A percentile compares a stretch with the other conserved stretches of the same genome.
Conservation (phyloP, 306 rosid genomes). For the Abrus precatorius region DNA sequence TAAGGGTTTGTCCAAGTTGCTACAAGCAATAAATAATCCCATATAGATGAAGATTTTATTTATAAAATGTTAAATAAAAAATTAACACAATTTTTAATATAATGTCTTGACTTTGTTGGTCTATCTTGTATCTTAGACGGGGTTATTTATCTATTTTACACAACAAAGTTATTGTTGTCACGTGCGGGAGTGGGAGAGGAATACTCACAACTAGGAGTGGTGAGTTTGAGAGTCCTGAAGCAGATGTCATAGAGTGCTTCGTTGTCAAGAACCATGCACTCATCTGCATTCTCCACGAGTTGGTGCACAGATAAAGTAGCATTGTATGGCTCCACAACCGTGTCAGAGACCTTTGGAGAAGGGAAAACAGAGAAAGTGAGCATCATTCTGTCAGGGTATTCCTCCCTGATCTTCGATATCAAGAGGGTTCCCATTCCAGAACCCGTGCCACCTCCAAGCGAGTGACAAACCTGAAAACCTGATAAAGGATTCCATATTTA, state of each 20-base stretch:
- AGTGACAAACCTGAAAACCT: constrained; percentile 62
- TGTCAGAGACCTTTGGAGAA: constrained; percentile 88
- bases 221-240: constrained; percentile 54
- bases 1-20: too few relatives aligned
- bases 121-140: too few relatives aligned
- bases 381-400: constrained; percentile 58
- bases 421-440: constrained; percentile 60
- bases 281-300: constrained; percentile 58
- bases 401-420: constrained; percentile 60
- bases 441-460: constrained; percentile 60
- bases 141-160: too few relatives aligned
- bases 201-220: constrained; percentile 58
- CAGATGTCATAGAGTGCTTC: constrained; percentile 59
- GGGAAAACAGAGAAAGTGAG: constrained; percentile 63
- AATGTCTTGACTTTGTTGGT: too few relatives aligned
- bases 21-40: too few relatives aligned
- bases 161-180: too few relatives aligned
- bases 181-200: not conserved
- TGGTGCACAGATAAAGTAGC: constrained; percentile 60
- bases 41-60: too few relatives aligned
- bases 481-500: not conserved
- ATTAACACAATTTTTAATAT: too few relatives aligned
- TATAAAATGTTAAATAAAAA: too few relatives aligned
- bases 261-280: constrained; percentile 92
- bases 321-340: constrained; percentile 59